Base-by-base conservation (phyloP, 345 rosid species). In the Arabidopsis suecica region DNA sequence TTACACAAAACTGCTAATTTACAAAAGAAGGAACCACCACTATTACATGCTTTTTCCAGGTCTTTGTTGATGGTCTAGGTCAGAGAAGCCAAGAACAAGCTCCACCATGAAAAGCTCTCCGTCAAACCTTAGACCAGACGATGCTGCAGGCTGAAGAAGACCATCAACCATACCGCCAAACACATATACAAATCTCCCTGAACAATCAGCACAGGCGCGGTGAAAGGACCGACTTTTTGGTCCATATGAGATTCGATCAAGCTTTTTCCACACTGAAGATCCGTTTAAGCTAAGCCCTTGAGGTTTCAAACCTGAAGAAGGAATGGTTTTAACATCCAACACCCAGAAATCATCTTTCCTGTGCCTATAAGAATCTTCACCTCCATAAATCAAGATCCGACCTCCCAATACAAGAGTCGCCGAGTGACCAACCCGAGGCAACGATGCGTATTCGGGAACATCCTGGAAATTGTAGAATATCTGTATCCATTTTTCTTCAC, bases 341-440 rank as follows among this genome's bases (percentile, higher is more conserved):
- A 86, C 77, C 99, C 97, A 95, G 36, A 92, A 89, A 77, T 95
- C 99, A 28, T 89, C 88, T 74, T 95, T 95, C 67, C 93, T 83
- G 59, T 82, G 87, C 78, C 97, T 87, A 71, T 69, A 33, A 13
- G 97, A 84, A 77, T 95, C 99, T 84, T 95, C 99, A 3, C 99
- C 99, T 38, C 97, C 99, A 30, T 90, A 83, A 37, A 95, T 89
- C 50, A 95, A 85, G 79, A 95, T 66, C 47, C 80, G 77, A 33
- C 97, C 93, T 42, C 97, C 97, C 65, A 90, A 65, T 51, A 89
- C 81, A 8, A 81, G 88, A 2, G 86, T 83, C 18, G 97, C 97
- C 0, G 97, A 90, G 87, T 95, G 99, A 76, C 99, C 99, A 63
- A 95, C 99, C n/a, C 97, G 83, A 0, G 97, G 90, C 57, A 95